Evolutionary conservation across 805 yeast species (phyloP), one percentile per base, ranked within the genome.

Genomic region (Candida suzukii): DNA sequence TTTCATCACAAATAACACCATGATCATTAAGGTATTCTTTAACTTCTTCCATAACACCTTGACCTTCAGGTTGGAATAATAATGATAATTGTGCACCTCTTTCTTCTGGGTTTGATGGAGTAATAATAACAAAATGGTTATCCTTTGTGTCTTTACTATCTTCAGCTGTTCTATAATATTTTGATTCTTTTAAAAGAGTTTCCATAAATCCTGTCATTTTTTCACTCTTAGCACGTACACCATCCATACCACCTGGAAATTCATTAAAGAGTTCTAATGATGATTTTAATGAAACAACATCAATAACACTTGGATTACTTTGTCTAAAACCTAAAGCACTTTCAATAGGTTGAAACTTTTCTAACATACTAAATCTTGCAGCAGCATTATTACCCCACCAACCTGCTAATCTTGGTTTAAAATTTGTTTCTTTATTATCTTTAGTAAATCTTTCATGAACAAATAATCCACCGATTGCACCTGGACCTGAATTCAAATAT

Each of bases 301-400:
- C 95, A 37, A 88, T 60, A 10, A 90, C 95, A 47, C 88, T 80
- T 2, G 96, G 96, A 63, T 90, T 90, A 16, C 95, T 84, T 64
- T 88, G 95, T 51, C 95, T 71, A 61, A 80, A 90, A 0, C 95
- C 95, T 20, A 85, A 67, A 1, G 97, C 98, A 28, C 93, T 83
- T n/a, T 71, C 65, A 22, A 85, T 83, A 0, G 96, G 95, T 41
- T 80, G 81, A 51, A 87, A 90, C 24, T 68, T 52, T 53, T 82
- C 90, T 42, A 73, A 54, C 98, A 90, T 90, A 52, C 78, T 70
- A 60, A 90, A 90, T 46, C 98, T 64, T 28, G 76, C 76, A 2
- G 53, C 51, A 0, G 81, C 67, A 50, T 83, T 78, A 55, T 88
- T 90, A 1, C 96, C 97, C 96, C 97, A 90, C 98, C 98, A 90